A percentile compares a stretch with the other conserved stretches of the same genome.
phyloP scores from a whole-genome alignment of 352 stramenopile genomes.

The Saprolegnia parasitica region DNA sequence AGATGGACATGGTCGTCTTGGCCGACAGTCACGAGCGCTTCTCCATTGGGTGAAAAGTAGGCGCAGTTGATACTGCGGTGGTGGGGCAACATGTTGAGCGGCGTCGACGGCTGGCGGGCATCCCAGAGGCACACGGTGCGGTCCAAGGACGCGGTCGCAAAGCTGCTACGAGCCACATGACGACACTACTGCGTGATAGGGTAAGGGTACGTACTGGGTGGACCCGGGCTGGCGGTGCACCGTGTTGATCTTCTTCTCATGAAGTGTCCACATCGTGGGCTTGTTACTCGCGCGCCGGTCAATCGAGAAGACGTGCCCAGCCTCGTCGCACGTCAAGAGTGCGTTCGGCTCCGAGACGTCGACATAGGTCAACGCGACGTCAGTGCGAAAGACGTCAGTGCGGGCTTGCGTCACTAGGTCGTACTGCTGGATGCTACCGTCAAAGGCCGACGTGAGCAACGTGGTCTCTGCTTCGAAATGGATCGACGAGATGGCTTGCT shows the following conservation, averaged over 20 bases:
- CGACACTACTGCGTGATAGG: conserved; percentile 18
- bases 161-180: conserved; percentile 37
- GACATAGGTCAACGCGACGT: conserved; percentile 59
- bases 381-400: conserved; percentile 47
- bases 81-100: conserved; percentile 60
- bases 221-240: conserved; percentile 62
- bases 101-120: conserved; percentile 45
- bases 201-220: conserved; percentile 46
- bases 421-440: conserved; percentile 61
- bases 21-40: conserved; percentile 70
- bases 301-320: conserved; percentile 51
- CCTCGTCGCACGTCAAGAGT: conserved; percentile 54
- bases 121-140: conserved; percentile 82
- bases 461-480: conserved; percentile 57
- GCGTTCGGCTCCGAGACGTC: conserved; percentile 9
- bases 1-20: conserved; percentile 79
- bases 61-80: conserved; percentile 80
- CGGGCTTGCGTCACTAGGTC: conserved; percentile 54
- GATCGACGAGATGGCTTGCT: conserved; percentile 54
- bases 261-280: conserved; percentile 40
- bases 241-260: conserved; percentile 86
- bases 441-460: conserved; percentile 66
- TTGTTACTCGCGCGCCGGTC: conserved; percentile 45
- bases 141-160: conserved; percentile 75
- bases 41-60: conserved; percentile 73